Base-by-base conservation (phyloP, 139 green algal species). In the Bryopsis sp. region DNA sequence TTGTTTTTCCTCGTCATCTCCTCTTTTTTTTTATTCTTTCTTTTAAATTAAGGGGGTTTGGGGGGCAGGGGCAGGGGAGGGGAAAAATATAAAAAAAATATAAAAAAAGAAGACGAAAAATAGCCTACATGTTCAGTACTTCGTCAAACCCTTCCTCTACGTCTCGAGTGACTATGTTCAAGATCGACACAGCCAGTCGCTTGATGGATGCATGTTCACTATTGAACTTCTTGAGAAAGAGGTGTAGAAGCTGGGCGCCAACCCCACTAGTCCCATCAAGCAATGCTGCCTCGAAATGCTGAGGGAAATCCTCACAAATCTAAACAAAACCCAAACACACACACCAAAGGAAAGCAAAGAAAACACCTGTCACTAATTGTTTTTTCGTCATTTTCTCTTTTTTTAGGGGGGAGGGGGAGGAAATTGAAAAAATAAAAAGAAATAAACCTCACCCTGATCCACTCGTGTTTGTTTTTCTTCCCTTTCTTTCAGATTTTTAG, bases 201-300 rank as follows among this genome's bases (percentile, higher is more conserved):
- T 26, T 15, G 43, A 65, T 65, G 26, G 8, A 7, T 22, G 28
- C 4, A 26, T 65, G 15, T 22, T 39, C 28, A 33, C 6, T 22
- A 22, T 28, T 22, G 31, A 65, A 46, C 29, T 65, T 31, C 4
- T 65, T 7, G 3, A 46, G 22, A 22, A 65, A 47, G 8, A 43
- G 43, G 58, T 65, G 43, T 6, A 65, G 19, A 39, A 65, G 26
- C 31, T 65, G 28, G 5, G 43, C 3, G 4, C 4, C 58, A 39
- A 22, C 24, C 26, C 43, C 11, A 50, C 11, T 33, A 24, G 39
- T 39, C 4, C 24, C 58, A 24, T 19, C 31, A 31, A 65, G 24
- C 8, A 65, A n/a, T 11, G 29, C 4, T 46, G 48, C 62, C n/a
- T 96, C 83, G 59, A 98, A 70, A 72, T 90, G 65, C 2, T 75